A percentile compares a stretch with the other conserved stretches of the same genome.
phyloP scores from a whole-genome alignment of 345 rosid genomes.

The Iberis pinnata region DNA sequence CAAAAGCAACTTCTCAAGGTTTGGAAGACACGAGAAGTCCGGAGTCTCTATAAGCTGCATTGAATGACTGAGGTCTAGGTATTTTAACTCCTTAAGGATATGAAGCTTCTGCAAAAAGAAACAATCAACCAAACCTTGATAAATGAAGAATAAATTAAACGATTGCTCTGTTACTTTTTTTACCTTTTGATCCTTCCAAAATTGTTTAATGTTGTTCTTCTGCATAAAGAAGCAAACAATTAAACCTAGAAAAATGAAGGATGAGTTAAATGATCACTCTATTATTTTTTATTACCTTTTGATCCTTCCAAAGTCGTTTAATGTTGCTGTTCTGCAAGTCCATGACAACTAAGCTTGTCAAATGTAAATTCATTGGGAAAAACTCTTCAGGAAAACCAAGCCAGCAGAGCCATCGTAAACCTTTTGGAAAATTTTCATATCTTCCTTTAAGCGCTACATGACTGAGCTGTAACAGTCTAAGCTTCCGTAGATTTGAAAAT shows the following conservation, averaged over 20 bases:
- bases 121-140: neutral
- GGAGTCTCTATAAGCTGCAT: slow-evolving; percentile 3
- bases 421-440: neutral
- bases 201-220: too few relatives aligned
- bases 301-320: neutral
- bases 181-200: too few relatives aligned
- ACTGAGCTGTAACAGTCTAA: slow-evolving; percentile 17
- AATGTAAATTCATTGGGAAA: neutral
- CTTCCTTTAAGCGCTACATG: slow-evolving; percentile 1
- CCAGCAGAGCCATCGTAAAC: slow-evolving; percentile 15
- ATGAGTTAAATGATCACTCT: too few relatives aligned
- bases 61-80: slow-evolving; percentile 21
- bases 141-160: neutral
- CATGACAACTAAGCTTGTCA: slow-evolving; percentile 4
- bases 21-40: slow-evolving; percentile 10
- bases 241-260: too few relatives aligned
- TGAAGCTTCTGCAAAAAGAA: neutral
- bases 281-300: too few relatives aligned
- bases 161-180: too few relatives aligned
- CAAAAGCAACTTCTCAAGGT: slow-evolving; percentile 19
- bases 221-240: too few relatives aligned
- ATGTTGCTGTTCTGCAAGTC: slow-evolving; percentile 17
- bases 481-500: neutral
- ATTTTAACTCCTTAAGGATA: neutral
- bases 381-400: neutral